These are phyloP conservation scores for Ampelocalamus luodianensis DNA, from an alignment of 176 grass and related monocot species.

Conservation along the genomic window DNA sequence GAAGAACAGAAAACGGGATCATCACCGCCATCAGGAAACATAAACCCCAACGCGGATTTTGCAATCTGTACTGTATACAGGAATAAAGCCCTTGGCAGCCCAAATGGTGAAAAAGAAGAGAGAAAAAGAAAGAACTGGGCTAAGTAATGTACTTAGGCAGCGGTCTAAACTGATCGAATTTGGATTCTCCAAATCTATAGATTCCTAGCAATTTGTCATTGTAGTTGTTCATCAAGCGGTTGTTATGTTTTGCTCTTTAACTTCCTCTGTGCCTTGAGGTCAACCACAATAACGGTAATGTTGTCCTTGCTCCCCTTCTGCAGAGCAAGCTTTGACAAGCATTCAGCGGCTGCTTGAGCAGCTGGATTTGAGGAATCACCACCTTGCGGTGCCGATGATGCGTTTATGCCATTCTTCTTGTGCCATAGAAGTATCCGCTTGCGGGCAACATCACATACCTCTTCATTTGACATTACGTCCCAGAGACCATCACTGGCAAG, in stretches of 20 bases:
- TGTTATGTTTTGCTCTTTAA: conserved; percentile 80
- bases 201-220: conserved; percentile 46
- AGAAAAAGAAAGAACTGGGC: conserved; percentile 48
- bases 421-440: conserved; percentile 80
- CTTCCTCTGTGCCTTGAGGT: conserved; percentile 89
- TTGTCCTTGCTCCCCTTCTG: conserved; percentile 96
- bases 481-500: conserved; percentile 87
- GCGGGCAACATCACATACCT: conserved; percentile 76
- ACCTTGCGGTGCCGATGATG: conserved; percentile 28
- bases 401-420: conserved; percentile 61
- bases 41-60: conserved; percentile 45
- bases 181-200: conserved; percentile 55
- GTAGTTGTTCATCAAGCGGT: conserved; percentile 42
- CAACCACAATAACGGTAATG: conserved; percentile 83
- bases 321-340: conserved; percentile 67
- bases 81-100: conserved; percentile 59
- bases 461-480: conserved; percentile 86
- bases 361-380: conserved; percentile 57
- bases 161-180: conserved; percentile 51
- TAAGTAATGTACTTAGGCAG: conserved; percentile 55
- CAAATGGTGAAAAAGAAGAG: conserved; percentile 35
- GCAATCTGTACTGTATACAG: conserved; percentile 57
- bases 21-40: conserved; percentile 52
- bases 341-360: conserved; percentile 76
- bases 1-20: conserved; percentile 57